Evolutionary conservation across 768 basidiomycete genomes (phyloP), one percentile per base, ranked within the genome.

Genomic region (Hebeloma cylindrosporum): DNA sequence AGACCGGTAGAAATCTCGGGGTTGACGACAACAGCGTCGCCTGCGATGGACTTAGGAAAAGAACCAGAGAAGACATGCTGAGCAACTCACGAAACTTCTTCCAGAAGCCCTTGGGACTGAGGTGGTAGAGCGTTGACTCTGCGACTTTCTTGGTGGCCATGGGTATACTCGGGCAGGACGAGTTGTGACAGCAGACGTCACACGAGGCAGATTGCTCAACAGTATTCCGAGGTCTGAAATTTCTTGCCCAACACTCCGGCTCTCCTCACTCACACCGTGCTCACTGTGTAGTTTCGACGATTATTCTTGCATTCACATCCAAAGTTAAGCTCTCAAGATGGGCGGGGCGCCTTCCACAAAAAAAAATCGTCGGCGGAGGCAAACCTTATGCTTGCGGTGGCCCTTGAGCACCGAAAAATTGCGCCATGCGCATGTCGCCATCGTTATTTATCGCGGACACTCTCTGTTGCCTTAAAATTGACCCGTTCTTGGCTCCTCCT

Each of bases 1-100:
- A 97, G 78, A 64, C 93, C 93, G 50, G 78, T 83, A 8, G 92
- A 93, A 63, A 96, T 94, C 62, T 89, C 85, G 29, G 93, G 90
- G 66, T 93, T 93, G 50, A 93, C 80, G 48, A 79, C 88, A 18
- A 84, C 75, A 5, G 77, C 83, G 61, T 95, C 90, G 45, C 91
- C 93, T 95, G 68, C 25, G 45, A 29, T 23, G 36, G 36, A 52
- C 3, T 51, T 40, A 50, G 21, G 47, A 18, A 31, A 14, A 29
- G 29, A 0, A 4, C 21, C 14, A 22, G 17, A 32, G n/a, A 14
- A 42, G 14, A 30, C 21, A 27, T n/a, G n/a, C n/a, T n/a, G 7
- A 8, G 31, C 2, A 23, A 74, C 90, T 48, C 56, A 93, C 93
- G 82, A 61, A 96, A 92, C 72, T 88, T 92, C 80, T 94, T 95